Evolutionary conservation across 352 stramenopile genomes (phyloP), one percentile per base, ranked within the genome.

Genomic region (Globisporangium spinosum): DNA sequence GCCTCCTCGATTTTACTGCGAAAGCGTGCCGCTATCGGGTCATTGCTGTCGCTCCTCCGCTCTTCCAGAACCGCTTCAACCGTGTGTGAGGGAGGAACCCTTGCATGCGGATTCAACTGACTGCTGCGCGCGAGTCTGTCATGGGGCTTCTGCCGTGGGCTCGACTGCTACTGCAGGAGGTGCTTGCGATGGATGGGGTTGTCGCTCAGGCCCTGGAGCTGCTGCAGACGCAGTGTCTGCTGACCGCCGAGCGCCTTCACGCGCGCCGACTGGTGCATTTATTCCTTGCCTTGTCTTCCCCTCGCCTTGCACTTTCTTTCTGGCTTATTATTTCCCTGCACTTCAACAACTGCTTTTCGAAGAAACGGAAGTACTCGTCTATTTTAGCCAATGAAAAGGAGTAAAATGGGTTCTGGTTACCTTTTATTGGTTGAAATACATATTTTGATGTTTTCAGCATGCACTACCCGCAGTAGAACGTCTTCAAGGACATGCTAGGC

Each of bases 11-110:
- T 80, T 67, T 73, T 81, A 27, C 76, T 68, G 8, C 78, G 62
- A 34, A 87, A 51, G 35, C 74, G 60, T 22, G 64, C 32, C 0
- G 78, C 74, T 5, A 68, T 74, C 20, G 76, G 78, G 9, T 32
- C 43, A 17, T 35, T 13, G 8, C 49, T 47, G 8, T 51, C 43
- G 8, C 20, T 68, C 27, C 62, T 54, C 51, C 76, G 72, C 17
- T 64, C 76, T 32, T 86, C 68, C 1, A 89, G 70, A 3, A 89
- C 74, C 1, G 75, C 79, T 65, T 91, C 79, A 1, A 89, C 74
- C 0, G 77, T 86, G 6, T 60, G 71, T 13, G 74, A 77, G 7
- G 49, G 7, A 27, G 62, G 68, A 34, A 55, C 17, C 2, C 22
- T 51, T 23, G 43, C 2, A 8, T 51, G 43, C 22, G 15, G 27